A percentile compares a stretch with the other conserved stretches of the same genome.
Conservation (phyloP, 441 rosid genomes). For the Syzygium malaccense region DNA sequence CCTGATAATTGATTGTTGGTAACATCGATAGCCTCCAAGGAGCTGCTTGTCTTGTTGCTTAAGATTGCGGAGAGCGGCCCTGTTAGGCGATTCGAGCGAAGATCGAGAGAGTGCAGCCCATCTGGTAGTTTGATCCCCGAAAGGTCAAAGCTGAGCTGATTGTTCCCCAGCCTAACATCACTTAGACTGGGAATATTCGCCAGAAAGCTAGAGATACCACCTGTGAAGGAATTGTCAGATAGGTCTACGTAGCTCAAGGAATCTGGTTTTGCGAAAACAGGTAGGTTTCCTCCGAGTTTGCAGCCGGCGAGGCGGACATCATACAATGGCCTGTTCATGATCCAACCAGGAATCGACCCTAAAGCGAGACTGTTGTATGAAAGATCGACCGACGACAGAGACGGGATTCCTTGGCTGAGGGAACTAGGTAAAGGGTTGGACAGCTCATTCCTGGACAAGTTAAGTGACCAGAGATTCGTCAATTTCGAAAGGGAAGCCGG, state of each 20-base stretch:
- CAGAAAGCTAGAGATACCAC: conserved; percentile 50
- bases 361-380: conserved; percentile 71
- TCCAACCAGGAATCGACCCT: conserved; percentile 75
- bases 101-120: conserved; percentile 47
- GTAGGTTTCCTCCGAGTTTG: conserved; percentile 59
- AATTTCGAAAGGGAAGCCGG: conserved; percentile 59
- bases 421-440: conserved; percentile 61
- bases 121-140: conserved; percentile 47
- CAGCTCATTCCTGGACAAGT: conserved; percentile 71
- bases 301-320: conserved; percentile 81
- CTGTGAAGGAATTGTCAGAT: conserved; percentile 59
- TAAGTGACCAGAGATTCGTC: conserved; percentile 84
- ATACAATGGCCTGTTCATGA: conserved; percentile 43
- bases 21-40: conserved; percentile 60
- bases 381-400: conserved; percentile 72
- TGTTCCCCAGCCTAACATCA: conserved; percentile 63
- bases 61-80: conserved; percentile 67
- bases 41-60: conserved; percentile 67
- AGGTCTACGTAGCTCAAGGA: conserved; percentile 62
- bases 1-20: conserved; percentile 71
- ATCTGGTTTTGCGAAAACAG: conserved; percentile 53
- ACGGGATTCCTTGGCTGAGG: conserved; percentile 47
- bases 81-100: conserved; percentile 51
- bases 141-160: conserved; percentile 64
- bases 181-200: conserved; percentile 55